phyloP scores from a whole-genome alignment of 768 basidiomycete species.

The Clathrus columnatus region DNA sequence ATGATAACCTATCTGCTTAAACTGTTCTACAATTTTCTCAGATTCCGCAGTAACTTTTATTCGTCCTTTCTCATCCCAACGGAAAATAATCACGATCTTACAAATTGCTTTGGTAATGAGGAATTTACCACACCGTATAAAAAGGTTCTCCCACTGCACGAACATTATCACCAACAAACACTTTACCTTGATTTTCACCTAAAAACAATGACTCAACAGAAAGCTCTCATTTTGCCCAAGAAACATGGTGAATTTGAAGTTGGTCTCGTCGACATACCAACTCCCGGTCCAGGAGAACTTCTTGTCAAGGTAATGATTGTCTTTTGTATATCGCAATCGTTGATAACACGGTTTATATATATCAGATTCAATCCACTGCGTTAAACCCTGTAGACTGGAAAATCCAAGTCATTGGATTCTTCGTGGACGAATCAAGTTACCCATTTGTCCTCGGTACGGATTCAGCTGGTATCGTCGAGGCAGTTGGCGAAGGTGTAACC shows the following conservation, averaged over 20 bases:
- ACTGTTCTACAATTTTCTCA: too few species aligned
- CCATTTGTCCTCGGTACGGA: slow-evolving; percentile 43
- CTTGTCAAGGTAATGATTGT: slow-evolving; percentile 32
- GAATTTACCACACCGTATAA: too few species aligned
- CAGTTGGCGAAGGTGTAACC: slow-evolving; percentile 43
- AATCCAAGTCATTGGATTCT: slow-evolving; percentile 32
- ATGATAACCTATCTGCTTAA: too few species aligned
- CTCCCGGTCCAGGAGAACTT: slow-evolving; percentile 31
- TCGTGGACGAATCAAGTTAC: slow-evolving; percentile 31
- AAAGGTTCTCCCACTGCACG: too few species aligned
- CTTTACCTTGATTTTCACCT: background rate
- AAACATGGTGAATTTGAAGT: slow-evolving; percentile 4
- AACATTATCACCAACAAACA: too few species aligned
- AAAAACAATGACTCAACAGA: background rate
- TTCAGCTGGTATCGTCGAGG: slow-evolving; percentile 42
- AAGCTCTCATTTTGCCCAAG: background rate
- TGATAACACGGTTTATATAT: background rate
- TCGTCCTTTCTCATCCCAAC: too few species aligned
- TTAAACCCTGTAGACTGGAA: slow-evolving; percentile 50
- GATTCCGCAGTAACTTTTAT: too few species aligned
- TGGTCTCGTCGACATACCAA: slow-evolving; percentile 19
- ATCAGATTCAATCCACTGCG: slow-evolving; percentile 26
- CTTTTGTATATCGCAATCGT: background rate
- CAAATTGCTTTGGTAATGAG: too few species aligned
- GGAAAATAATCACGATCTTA: too few species aligned